Conservation (phyloP, 768 basidiomycete genomes). For the Podaxis sp. region DNA sequence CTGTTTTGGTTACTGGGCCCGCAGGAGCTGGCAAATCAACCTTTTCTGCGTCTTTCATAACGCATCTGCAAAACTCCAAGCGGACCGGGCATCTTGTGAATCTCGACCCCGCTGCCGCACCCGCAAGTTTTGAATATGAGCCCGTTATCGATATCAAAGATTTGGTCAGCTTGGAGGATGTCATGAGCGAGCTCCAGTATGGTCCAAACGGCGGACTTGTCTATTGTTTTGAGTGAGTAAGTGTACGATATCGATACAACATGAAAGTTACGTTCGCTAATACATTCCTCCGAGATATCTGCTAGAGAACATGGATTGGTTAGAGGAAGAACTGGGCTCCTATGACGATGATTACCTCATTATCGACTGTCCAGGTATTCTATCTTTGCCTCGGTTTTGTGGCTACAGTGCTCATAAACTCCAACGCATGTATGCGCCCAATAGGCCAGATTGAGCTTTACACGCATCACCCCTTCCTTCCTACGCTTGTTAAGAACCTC, state of each 20-base stretch:
- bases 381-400: background rate
- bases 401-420: background rate
- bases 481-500: constrained; percentile 79
- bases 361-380: constrained; percentile 83
- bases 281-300: constrained; percentile 66
- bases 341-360: constrained; percentile 96
- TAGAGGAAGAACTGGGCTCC: constrained; percentile 92
- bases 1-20: constrained; percentile 89
- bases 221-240: constrained; percentile 99
- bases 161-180: constrained; percentile 89
- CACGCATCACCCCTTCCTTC: constrained; percentile 96
- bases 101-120: constrained; percentile 91
- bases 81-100: constrained; percentile 93
- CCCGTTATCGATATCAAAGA: constrained; percentile 94
- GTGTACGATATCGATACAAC: constrained; percentile 29
- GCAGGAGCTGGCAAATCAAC: constrained; percentile 98
- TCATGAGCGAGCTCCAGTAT: constrained; percentile 92
- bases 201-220: constrained; percentile 97
- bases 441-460: constrained; percentile 97
- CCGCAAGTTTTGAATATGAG: constrained; percentile 86
- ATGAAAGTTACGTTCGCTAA: constrained; percentile 1
- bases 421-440: background rate
- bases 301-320: constrained; percentile 96
- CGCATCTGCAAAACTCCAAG: constrained; percentile 80
- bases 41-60: constrained; percentile 84